Evolutionary conservation across 306 rosid species (phyloP), one percentile per base, ranked within the genome.

Genomic region (Arachis stenosperma): DNA sequence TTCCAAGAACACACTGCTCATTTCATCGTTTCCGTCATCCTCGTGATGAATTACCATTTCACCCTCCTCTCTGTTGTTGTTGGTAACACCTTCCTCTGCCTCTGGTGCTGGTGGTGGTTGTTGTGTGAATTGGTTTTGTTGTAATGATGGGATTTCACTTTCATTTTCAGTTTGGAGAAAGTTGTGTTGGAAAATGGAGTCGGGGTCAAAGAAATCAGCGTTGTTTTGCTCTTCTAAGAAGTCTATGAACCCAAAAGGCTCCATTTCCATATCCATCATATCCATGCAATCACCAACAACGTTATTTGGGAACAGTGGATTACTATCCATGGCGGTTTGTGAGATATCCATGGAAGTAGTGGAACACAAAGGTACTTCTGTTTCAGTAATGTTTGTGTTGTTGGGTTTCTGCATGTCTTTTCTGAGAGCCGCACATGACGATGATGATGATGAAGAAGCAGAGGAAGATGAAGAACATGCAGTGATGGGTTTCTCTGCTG

Each of bases 1-100:
- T 27, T 90, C 92, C 75, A 88, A 68, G 80, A 90, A 87, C 80
- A 90, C 89, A 64, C 17, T 51, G 2, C 82, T 85, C 92, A 90
- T 76, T 46, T 74, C 78, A 14, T 78, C 87, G 3, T 84, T 84
- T 11, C 5, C 55, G 9, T 15, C 51, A n/a, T 39, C 39, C 37
- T 15, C 65, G 1, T 17, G 79, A 30, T 62, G 13, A 1, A 47
- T 33, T 33, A 33, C 37, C 37, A 33, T 51, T 39, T 76, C 70
- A 6, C 5, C 7, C 59, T 39, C 46, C 2, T 15, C 11, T 10
- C 11, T 46, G 11, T 37, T 9, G 15, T 12, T 50, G 55, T 12
- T 50, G 55, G 5, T 50, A 6, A 5, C 7, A 6, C 55, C 17
- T 0, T 4, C 60, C 51, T 61, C 14, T 67, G 67, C 8, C 57